phyloP scores from a whole-genome alignment of 116 monocot genomes.

The Phalaenopsis hybrid region DNA sequence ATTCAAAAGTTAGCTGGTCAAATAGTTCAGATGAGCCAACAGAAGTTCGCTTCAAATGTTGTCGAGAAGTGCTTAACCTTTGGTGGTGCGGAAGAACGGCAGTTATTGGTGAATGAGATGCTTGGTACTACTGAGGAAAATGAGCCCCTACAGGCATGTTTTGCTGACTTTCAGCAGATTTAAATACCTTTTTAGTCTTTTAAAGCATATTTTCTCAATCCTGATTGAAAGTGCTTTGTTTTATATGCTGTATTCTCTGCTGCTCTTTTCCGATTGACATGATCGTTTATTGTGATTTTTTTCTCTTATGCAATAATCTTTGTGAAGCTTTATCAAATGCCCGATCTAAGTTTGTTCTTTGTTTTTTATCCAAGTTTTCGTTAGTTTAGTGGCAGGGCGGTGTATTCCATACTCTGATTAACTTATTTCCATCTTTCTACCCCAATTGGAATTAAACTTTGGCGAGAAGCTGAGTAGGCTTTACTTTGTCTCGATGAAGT shows the following conservation, averaged over 20 bases:
- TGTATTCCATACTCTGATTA: not conserved
- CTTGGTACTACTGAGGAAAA: constrained; percentile 61
- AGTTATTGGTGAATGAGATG: constrained; percentile 51
- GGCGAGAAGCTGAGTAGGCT: not conserved
- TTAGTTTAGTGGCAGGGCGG: not conserved
- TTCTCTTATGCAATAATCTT: not conserved
- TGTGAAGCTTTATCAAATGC: not conserved
- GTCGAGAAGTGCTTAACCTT: constrained; percentile 60
- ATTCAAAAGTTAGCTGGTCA: constrained; percentile 50
- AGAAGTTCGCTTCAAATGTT: constrained; percentile 70
- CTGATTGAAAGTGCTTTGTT: not conserved
- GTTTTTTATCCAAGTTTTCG: not conserved
- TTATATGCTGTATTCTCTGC: not conserved
- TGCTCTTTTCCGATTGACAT: not conserved
- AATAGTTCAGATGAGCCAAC: constrained; percentile 64
- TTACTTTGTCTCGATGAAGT: too few relatives aligned
- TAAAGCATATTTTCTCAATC: not conserved
- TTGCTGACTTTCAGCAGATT: not conserved
- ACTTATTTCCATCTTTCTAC: not conserved
- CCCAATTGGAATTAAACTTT: not conserved
- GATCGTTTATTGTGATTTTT: too few relatives aligned
- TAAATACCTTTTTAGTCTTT: not conserved
- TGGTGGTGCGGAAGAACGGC: constrained; percentile 46
- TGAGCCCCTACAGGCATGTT: constrained; percentile 49
- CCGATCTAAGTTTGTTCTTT: not conserved